phyloP scores from a whole-genome alignment of 192 early-diverging fungal species.

The Dimargaris xerosporica region DNA sequence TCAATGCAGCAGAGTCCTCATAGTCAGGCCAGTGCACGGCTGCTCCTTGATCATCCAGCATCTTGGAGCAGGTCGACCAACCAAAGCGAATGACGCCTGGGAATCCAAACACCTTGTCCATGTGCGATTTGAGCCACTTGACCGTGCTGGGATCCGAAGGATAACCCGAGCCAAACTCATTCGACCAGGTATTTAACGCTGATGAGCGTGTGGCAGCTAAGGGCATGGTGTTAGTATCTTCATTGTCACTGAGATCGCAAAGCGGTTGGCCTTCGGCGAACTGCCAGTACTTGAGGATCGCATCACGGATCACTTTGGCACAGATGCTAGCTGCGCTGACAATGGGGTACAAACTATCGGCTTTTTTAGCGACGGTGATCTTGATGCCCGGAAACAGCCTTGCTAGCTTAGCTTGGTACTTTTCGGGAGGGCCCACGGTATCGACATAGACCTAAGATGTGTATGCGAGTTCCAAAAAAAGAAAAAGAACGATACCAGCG shows the following conservation, averaged over 20 bases:
- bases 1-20: not conserved
- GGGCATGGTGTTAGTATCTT: not conserved
- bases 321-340: constrained; percentile 93
- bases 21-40: constrained; percentile 14
- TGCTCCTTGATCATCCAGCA: constrained; percentile 45
- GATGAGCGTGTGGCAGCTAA: not conserved
- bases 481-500: constrained; percentile 6
- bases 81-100: constrained; percentile 86
- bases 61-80: constrained; percentile 74
- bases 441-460: constrained; percentile 69
- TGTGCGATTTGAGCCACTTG: constrained; percentile 58
- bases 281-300: constrained; percentile 22
- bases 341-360: constrained; percentile 82
- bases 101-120: constrained; percentile 84
- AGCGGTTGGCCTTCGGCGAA: constrained; percentile 20
- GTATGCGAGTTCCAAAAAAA: not conserved
- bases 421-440: constrained; percentile 80
- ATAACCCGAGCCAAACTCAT: constrained; percentile 51
- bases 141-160: constrained; percentile 74
- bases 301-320: constrained; percentile 63
- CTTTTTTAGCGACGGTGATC: constrained; percentile 86
- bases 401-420: constrained; percentile 69
- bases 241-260: not conserved
- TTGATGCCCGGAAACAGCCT: constrained; percentile 56
- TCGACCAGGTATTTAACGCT: constrained; percentile 24